A percentile compares a stretch with the other conserved stretches of the same genome.
Conservation (phyloP, 176 grass and related monocot species). For the Musa troglodytarum region DNA sequence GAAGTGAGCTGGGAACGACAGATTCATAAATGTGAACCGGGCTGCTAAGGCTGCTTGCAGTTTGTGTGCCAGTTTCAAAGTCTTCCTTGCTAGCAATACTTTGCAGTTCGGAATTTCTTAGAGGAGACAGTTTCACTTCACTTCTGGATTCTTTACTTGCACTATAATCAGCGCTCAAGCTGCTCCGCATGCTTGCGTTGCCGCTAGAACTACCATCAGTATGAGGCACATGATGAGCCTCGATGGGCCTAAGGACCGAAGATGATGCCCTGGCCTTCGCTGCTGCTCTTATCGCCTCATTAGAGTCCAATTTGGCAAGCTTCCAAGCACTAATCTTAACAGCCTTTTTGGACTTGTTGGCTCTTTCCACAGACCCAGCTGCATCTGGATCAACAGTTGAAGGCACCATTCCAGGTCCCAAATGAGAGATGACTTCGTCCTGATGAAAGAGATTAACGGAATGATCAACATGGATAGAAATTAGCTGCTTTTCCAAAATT, state of each 20-base stretch:
- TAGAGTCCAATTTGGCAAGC: constrained; percentile 78
- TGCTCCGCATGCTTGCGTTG: constrained; percentile 64
- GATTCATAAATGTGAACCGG: constrained; percentile 54
- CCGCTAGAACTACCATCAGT: constrained; percentile 56
- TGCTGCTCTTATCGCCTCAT: constrained; percentile 79
- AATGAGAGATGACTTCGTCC: constrained; percentile 96
- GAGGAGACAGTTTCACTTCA: constrained; percentile 50
- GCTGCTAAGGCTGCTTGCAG: constrained; percentile 68
- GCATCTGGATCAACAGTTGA: constrained; percentile 91
- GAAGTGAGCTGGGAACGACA: constrained; percentile 24
- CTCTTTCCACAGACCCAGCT: constrained; percentile 56
- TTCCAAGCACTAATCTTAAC: constrained; percentile 97
- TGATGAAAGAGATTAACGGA: constrained; percentile 22
- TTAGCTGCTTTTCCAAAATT: neutral
- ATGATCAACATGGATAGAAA: neutral
- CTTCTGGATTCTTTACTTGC: constrained; percentile 50
- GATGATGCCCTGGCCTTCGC: constrained; percentile 91
- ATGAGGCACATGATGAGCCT: constrained; percentile 37
- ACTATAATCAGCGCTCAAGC: constrained; percentile 47
- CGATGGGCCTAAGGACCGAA: constrained; percentile 72
- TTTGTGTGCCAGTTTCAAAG: constrained; percentile 66
- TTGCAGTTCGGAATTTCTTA: constrained; percentile 47
- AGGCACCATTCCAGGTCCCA: constrained; percentile 78
- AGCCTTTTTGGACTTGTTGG: constrained; percentile 66
- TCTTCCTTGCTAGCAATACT: constrained; percentile 83